Conservation (phyloP, 306 rosid species). For the Styphnolobium japonicum region DNA sequence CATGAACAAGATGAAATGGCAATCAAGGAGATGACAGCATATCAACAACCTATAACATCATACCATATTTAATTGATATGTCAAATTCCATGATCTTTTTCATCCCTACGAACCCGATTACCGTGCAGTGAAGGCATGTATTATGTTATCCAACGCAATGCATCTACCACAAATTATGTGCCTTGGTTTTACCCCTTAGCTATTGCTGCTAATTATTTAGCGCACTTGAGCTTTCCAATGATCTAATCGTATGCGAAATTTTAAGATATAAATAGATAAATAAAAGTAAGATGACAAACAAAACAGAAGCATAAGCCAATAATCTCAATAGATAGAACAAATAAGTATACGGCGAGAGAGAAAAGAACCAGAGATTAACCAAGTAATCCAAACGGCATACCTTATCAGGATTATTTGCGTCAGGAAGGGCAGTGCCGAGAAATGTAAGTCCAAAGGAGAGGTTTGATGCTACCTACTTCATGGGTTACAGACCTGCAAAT, state of each 20-base stretch:
- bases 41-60: too few species aligned
- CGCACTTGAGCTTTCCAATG: too few species aligned
- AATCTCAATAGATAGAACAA: not conserved
- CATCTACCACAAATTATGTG: not conserved
- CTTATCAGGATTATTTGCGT: not conserved
- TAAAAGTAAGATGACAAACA: not conserved
- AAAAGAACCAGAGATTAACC: not conserved
- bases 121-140: too few species aligned
- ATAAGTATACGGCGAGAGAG: not conserved
- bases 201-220: not conserved
- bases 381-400: not conserved
- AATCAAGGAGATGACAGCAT: too few species aligned
- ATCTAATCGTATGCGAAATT: not conserved
- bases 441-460: too few species aligned
- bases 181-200: not conserved
- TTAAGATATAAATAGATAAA: not conserved
- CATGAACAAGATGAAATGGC: too few species aligned
- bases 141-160: not conserved
- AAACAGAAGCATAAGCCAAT: not conserved
- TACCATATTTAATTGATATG: too few species aligned
- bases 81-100: not conserved
- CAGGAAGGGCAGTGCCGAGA: not conserved
- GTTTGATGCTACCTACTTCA: conserved; percentile 11
- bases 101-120: not conserved
- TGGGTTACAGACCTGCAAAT: conserved; percentile 18